Conservation (phyloP, 805 yeast genomes). For the Candida andamanensis region DNA sequence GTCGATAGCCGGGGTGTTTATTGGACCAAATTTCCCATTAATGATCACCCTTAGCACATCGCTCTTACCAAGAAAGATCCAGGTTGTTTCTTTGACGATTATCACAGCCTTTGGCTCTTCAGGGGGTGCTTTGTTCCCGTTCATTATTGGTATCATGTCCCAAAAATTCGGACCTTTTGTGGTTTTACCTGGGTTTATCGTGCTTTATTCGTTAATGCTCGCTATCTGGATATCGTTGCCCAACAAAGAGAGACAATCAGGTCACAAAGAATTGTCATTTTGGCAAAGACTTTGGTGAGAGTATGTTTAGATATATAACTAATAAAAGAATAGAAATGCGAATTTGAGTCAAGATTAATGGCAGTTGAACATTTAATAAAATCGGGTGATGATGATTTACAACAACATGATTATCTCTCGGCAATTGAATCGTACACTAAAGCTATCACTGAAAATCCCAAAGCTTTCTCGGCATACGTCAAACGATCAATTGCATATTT, state of each 20-base stretch:
- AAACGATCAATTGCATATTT: conserved; percentile 48
- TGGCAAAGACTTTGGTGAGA: conserved; percentile 14
- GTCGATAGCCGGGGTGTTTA: conserved; percentile 50
- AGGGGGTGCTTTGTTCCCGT: conserved; percentile 55
- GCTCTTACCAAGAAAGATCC: conserved; percentile 47
- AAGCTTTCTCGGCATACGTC: conserved; percentile 42
- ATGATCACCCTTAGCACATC: conserved; percentile 40
- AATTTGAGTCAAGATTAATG: too few relatives aligned
- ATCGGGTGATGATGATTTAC: conserved; percentile 28
- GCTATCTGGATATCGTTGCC: conserved; percentile 15
- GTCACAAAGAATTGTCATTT: conserved; percentile 5
- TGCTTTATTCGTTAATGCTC: conserved; percentile 30
- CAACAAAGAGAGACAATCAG: conserved; percentile 10
- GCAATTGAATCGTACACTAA: conserved; percentile 40
- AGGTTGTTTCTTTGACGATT: conserved; percentile 45
- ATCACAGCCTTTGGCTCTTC: conserved; percentile 54
- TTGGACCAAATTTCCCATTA: conserved; percentile 63
- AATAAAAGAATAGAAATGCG: background rate
- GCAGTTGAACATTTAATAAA: conserved; percentile 33
- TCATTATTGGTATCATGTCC: conserved; percentile 46
- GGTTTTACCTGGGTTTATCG: conserved; percentile 44
- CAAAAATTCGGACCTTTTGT: conserved; percentile 44
- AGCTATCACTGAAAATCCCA: conserved; percentile 39
- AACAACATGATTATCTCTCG: conserved; percentile 31
- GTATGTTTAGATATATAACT: background rate